These are phyloP conservation scores for Blumeriella jaapii DNA, from an alignment of 2,329 filamentous ascomycete species.

Conservation along the genomic window DNA sequence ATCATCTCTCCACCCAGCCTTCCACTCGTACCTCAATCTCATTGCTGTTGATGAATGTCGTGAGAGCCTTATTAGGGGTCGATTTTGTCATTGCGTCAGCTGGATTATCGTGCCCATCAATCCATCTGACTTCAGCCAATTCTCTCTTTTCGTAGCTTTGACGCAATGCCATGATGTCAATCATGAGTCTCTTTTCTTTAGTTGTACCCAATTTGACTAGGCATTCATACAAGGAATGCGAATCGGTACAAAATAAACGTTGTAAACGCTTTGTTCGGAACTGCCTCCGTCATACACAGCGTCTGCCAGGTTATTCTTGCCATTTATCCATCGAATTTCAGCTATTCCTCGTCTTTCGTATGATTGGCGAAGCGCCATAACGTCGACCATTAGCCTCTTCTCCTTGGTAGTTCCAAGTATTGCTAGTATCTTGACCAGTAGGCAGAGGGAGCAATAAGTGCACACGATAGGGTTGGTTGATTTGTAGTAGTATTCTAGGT, in stretches of 20 bases:
- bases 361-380: too few relatives aligned
- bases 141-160: conserved; percentile 15
- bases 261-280: too few relatives aligned
- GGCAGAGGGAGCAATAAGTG: too few relatives aligned
- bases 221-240: conserved; percentile 13
- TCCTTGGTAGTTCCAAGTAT: too few relatives aligned
- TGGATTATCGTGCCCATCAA: conserved; percentile 10
- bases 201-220: conserved; percentile 13
- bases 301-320: too few relatives aligned
- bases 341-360: too few relatives aligned
- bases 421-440: too few relatives aligned
- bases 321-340: neutral
- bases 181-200: too few relatives aligned
- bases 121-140: conserved; percentile 12
- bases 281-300: too few relatives aligned
- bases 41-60: conserved; percentile 9
- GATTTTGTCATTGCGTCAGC: conserved; percentile 10
- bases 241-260: conserved; percentile 7
- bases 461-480: too few relatives aligned
- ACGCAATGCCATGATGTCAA: conserved; percentile 15
- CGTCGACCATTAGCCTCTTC: too few relatives aligned
- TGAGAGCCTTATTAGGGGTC: conserved; percentile 6
- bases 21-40: conserved; percentile 1
- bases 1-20: conserved; percentile 4
- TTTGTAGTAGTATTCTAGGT: too few relatives aligned